Evolutionary conservation across 768 basidiomycete genomes (phyloP), one percentile per base, ranked within the genome.

Genomic region (Cubamyces sp.): DNA sequence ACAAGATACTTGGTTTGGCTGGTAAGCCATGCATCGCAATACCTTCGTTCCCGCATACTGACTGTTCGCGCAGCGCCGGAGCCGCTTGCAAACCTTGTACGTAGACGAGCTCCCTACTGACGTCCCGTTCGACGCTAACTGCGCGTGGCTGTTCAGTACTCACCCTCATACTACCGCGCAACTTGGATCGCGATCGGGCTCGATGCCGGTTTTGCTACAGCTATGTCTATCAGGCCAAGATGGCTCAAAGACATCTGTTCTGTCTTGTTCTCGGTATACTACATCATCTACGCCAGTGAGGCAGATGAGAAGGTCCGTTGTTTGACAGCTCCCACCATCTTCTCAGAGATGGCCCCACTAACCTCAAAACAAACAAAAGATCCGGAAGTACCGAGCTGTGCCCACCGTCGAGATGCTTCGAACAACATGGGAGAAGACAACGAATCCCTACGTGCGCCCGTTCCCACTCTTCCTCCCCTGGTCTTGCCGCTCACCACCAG

Each of bases 191-290:
- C 76, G 51, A 96, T 92, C 0, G 96, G 95, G 1, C 79, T 98
- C n/a, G 97, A 99, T 72, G 94, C 96, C 2, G 97, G 96, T 1
- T 98, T 98, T 71, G 95, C 95, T 0, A 95, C 95, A 0, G 96
- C 96, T 14, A 94, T 96, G 91, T 79, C 86, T 2, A 92, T 99
- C 58, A 86, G 90, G 15, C 92, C 93, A 3, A 93, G 90, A 71
- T 97, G 94, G 94, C 74, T 98, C 11, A 84, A 89, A 66, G 94
- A 99, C 72, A 75, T 97, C 5, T 89, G 87, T 54, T 94, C 93
- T 43, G 77, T 97, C 46, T 67, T 94, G 23, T 96, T 97, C 73
- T 88, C 93, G 0, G 77, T 82, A 2, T 99, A 98, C 78, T 99
- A 98, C 74, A 89, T 98, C 23, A 73, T 90, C 11, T 89, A 89